Base-by-base conservation (phyloP, 345 rosid species). In the Ricinus communis region DNA sequence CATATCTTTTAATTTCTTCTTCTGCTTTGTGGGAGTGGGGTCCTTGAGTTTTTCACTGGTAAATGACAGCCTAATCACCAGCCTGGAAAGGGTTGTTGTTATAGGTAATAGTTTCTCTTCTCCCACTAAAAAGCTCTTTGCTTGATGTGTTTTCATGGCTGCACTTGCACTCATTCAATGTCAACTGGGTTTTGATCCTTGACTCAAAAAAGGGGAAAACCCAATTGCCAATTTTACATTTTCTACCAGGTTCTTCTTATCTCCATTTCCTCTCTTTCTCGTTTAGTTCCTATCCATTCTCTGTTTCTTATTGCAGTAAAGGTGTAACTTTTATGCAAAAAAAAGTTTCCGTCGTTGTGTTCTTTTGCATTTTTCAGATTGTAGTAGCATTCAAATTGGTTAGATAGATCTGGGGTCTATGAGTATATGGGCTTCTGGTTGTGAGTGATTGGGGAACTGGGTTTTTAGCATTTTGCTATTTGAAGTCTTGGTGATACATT, bases 31-130 rank as follows among this genome's bases (percentile, higher is more conserved):
- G 45, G 21, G 5, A 11, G 65, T 85, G 83, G 87, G 84, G 78
- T 79, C 84, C 74, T 49, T 77, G 24, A 28, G 77, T 30, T 62
- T 60, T 77, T 31, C 53, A 30, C 43, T 46, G 55, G 81, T 78
- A 74, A 79, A 74, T 84, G 91, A 83, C 94, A 90, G 91, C 93
- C 87, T 86, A 62, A 87, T 85, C 82, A 78, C 83, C 98, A 90
- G 94, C 96, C 97, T 94, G 98, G 89, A 88, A 90, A 90, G 90
- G 67, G 84, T 76, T 73, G 80, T 74, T 41, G 68, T 60, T 61
- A 73, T 67, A 52, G 82, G 38, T 33, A 33, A 33, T 33, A 33
- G 38, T 33, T 33, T 33, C 38, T 33, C 38, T 33, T 62, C 71
- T 72, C 69, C 69, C 83, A 50, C 81, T 76, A 75, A 78, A 77